These are phyloP conservation scores for Cicer arietinum DNA, from an alignment of 306 rosid species.

Conservation along the genomic window DNA sequence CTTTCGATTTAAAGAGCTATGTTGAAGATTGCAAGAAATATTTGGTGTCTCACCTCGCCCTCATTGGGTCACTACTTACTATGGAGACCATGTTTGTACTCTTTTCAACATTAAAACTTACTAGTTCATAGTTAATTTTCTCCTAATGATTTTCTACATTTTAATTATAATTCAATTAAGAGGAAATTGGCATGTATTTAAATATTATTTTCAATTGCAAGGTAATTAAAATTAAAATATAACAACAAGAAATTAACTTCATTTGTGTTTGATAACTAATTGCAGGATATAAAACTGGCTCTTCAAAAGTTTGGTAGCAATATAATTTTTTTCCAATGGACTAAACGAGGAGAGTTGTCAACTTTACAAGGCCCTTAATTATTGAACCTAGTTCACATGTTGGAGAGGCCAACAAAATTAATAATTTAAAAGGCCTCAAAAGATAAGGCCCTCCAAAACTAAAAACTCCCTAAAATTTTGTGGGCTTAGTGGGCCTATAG, in stretches of 20 bases:
- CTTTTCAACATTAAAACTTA: not conserved
- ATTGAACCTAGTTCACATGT: no score
- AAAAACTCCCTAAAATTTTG: no score
- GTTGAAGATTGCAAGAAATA: not conserved
- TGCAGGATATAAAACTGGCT: slow-evolving; percentile 56
- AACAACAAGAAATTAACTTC: not conserved
- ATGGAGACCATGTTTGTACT: not conserved
- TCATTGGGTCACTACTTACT: not conserved
- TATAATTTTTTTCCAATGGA: slow-evolving; percentile 73
- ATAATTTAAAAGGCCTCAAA: no score
- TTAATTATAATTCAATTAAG: not conserved
- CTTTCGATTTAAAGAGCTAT: not conserved
- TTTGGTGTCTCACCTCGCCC: not conserved
- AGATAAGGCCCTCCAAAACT: no score
- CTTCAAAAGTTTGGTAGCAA: slow-evolving; percentile 61
- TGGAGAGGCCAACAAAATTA: no score
- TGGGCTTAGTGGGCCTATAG: no score
- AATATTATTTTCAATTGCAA: not conserved
- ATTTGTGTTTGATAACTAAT: not conserved
- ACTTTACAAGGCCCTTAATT: no score
- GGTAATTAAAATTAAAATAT: not conserved
- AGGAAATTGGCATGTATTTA: not conserved
- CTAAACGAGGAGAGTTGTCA: not conserved
- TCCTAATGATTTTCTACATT: no score
- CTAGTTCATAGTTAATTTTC: no score